Evolutionary conservation across 2,329 filamentous ascomycete genomes (phyloP).

Genomic region (Ophiostoma quercus): DNA sequence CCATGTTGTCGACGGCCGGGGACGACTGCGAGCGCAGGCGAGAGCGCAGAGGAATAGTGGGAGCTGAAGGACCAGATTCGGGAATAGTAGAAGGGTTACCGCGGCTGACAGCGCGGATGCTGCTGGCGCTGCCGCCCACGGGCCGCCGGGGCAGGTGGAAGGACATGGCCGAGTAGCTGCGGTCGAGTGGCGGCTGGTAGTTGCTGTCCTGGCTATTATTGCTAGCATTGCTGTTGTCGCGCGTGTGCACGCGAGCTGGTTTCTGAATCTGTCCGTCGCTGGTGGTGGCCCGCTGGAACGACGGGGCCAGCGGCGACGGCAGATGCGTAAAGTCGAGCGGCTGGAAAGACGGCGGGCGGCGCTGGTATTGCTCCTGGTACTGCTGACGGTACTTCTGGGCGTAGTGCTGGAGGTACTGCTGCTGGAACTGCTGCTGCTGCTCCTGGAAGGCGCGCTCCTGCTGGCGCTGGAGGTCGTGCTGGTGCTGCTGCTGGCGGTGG

Average conservation of each 20-base stretch:
- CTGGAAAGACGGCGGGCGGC: conserved; percentile 41
- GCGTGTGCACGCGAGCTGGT: conserved; percentile 39
- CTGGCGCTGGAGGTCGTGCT: conserved; percentile 12
- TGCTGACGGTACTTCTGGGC: conserved; percentile 21
- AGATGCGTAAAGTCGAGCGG: conserved; percentile 52
- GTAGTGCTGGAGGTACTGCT: conserved; percentile 18
- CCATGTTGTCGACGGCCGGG: conserved; percentile 47
- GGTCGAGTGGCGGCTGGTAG: conserved; percentile 32
- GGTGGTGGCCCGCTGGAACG: conserved; percentile 40
- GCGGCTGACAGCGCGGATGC: conserved; percentile 10
- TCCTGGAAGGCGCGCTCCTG: conserved; percentile 10
- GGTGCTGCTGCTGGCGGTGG: conserved; percentile 2
- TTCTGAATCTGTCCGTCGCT: conserved; percentile 31
- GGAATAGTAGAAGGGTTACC: background rate
- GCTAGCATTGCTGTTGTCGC: conserved; percentile 31
- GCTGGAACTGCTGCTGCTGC: conserved; percentile 27
- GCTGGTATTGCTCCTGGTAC: conserved; percentile 28
- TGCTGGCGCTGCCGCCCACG: conserved; percentile 25
- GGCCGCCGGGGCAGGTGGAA: conserved; percentile 52
- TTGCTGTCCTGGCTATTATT: conserved; percentile 31
- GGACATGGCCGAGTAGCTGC: conserved; percentile 49
- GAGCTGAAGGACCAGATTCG: background rate
- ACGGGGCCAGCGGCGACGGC: conserved; percentile 50
- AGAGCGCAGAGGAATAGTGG: conserved; percentile 42
- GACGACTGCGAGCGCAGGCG: conserved; percentile 43